phyloP scores from a whole-genome alignment of 108 stramenopile genomes.

The Aurantiochytrium sp. region DNA sequence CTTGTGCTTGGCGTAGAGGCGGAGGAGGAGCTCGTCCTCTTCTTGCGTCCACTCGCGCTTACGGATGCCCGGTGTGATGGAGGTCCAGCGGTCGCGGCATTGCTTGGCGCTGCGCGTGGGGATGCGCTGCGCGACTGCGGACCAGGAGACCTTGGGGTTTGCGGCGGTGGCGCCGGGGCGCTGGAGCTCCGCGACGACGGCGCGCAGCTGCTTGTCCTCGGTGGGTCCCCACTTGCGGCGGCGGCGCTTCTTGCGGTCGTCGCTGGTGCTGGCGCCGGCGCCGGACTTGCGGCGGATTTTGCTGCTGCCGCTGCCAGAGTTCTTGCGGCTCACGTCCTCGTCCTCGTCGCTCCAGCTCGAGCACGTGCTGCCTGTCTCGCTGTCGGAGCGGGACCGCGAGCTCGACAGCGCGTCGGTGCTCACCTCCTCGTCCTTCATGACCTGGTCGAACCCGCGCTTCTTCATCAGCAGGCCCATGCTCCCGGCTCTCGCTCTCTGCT shows the following conservation, averaged over 20 bases:
- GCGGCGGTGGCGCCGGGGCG: background rate
- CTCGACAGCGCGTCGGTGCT: background rate
- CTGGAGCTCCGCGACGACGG: background rate
- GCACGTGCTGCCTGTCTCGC: background rate
- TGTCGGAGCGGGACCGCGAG: background rate
- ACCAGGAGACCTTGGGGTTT: conserved; percentile 1
- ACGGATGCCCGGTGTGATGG: conserved; percentile 44
- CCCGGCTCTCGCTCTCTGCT: background rate
- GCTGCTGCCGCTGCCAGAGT: background rate
- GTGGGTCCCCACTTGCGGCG: background rate
- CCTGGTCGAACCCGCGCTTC: background rate
- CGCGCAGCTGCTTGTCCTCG: background rate
- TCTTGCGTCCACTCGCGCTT: conserved; percentile 45
- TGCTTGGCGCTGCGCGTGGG: conserved; percentile 50
- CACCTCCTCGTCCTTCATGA: background rate
- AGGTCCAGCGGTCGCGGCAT: conserved; percentile 58
- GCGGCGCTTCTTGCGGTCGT: background rate
- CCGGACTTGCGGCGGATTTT: no score
- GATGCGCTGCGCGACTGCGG: background rate
- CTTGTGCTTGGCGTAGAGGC: background rate
- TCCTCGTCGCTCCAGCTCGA: background rate
- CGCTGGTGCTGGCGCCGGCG: background rate
- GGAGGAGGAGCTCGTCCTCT: conserved; percentile 54
- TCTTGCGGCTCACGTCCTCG: background rate
- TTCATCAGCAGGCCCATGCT: background rate